phyloP scores from a whole-genome alignment of 768 basidiomycete genomes.

The Fomitopsis pulvina region DNA sequence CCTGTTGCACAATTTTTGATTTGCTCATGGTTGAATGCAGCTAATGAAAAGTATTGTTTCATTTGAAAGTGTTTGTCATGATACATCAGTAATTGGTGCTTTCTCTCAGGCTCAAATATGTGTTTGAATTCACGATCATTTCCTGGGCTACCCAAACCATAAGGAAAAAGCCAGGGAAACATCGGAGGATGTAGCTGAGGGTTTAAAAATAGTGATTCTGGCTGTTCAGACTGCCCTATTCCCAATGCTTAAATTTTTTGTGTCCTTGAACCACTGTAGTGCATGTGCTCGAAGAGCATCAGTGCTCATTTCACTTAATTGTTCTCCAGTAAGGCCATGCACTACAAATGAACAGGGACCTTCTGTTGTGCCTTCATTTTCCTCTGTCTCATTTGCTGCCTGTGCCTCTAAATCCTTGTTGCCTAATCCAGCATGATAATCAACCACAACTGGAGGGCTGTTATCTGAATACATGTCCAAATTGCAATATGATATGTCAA shows the following conservation, averaged over 20 bases:
- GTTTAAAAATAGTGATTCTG: slow-evolving; percentile 30
- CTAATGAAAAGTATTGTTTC: slow-evolving; percentile 30
- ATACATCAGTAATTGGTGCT: slow-evolving; percentile 28
- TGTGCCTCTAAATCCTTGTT: neutral
- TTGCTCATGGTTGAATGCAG: slow-evolving; percentile 35
- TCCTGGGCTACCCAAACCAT: slow-evolving; percentile 31
- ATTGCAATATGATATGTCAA: slow-evolving; percentile 14
- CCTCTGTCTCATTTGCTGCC: slow-evolving; percentile 21
- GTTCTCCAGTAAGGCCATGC: slow-evolving; percentile 27
- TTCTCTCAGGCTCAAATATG: slow-evolving; percentile 15
- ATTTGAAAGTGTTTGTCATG: slow-evolving; percentile 34
- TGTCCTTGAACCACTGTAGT: slow-evolving; percentile 22
- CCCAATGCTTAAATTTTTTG: slow-evolving; percentile 17
- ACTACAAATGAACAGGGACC: slow-evolving; percentile 33
- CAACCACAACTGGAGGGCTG: slow-evolving; percentile 15
- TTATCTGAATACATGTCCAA: slow-evolving; percentile 15
- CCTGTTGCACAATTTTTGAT: slow-evolving; percentile 22
- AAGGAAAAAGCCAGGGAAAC: slow-evolving; percentile 38
- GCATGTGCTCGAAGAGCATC: slow-evolving; percentile 16
- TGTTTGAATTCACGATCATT: neutral
- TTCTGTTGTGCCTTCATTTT: slow-evolving; percentile 23
- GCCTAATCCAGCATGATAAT: neutral
- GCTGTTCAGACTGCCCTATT: slow-evolving; percentile 20
- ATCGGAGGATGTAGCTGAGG: slow-evolving; percentile 28
- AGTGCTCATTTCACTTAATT: slow-evolving; percentile 12